phyloP scores from a whole-genome alignment of 2,329 filamentous ascomycete genomes.

The Aspergillus costaricaensis region DNA sequence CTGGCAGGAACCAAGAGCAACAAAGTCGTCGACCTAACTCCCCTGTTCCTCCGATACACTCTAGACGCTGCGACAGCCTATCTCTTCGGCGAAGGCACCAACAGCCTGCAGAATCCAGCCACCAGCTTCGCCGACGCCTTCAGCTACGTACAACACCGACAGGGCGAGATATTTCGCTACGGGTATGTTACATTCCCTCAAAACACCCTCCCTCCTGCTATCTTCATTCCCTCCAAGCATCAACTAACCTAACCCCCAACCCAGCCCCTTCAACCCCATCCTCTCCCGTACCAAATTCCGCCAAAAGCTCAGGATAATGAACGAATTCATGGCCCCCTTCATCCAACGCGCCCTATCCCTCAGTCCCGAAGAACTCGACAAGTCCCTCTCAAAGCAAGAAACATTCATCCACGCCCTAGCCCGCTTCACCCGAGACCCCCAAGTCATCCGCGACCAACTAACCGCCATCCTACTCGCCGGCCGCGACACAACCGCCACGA shows the following conservation, averaged over 20 bases:
- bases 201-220: neutral
- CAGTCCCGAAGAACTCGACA: constrained; percentile 69
- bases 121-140: constrained; percentile 80
- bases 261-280: constrained; percentile 60
- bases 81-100: constrained; percentile 74
- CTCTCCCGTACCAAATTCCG: constrained; percentile 68
- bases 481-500: constrained; percentile 78
- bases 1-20: constrained; percentile 55
- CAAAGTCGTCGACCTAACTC: constrained; percentile 66
- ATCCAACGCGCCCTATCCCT: constrained; percentile 73
- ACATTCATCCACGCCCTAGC: constrained; percentile 87
- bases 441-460: constrained; percentile 78
- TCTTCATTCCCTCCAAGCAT: neutral
- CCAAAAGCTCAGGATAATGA: constrained; percentile 65
- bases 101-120: constrained; percentile 60
- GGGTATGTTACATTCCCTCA: constrained; percentile 47
- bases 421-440: constrained; percentile 66
- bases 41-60: constrained; percentile 80
- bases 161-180: constrained; percentile 66
- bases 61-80: constrained; percentile 86
- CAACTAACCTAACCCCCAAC: neutral
- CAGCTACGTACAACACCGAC: constrained; percentile 73
- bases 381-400: constrained; percentile 69
- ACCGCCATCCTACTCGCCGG: constrained; percentile 81
- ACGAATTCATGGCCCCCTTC: constrained; percentile 74